These are phyloP conservation scores for Aspergillus pseudoviridinutans DNA, from an alignment of 2,329 filamentous ascomycete species.

Conservation along the genomic window DNA sequence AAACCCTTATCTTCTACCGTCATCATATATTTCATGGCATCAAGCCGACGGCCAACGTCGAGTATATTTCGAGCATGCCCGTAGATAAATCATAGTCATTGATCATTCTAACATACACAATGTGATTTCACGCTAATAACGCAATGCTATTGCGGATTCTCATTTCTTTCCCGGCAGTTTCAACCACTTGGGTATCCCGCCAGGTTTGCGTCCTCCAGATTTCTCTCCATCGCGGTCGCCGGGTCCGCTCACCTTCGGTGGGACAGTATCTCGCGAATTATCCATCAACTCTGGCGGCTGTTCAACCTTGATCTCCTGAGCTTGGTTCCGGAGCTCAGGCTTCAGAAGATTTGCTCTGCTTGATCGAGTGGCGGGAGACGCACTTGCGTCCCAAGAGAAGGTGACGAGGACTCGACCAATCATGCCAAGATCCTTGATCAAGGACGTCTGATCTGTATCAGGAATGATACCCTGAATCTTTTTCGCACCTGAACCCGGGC, in stretches of 20 bases:
- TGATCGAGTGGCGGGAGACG: conserved; percentile 51
- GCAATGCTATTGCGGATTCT: conserved; percentile 3
- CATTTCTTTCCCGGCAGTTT: conserved; percentile 70
- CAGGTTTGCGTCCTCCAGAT: conserved; percentile 29
- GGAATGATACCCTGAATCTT: conserved; percentile 31
- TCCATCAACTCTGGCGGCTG: conserved; percentile 49
- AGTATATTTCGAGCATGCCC: background rate
- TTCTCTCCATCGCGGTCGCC: conserved; percentile 26
- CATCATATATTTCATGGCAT: background rate
- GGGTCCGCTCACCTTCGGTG: conserved; percentile 37
- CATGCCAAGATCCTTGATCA: conserved; percentile 73
- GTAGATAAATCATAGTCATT: background rate
- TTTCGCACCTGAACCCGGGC: conserved; percentile 12
- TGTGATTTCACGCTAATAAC: background rate
- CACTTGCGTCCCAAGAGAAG: conserved; percentile 67
- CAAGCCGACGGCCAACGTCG: background rate
- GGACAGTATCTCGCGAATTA: conserved; percentile 38
- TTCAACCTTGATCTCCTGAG: conserved; percentile 58
- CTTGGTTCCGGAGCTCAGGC: conserved; percentile 56
- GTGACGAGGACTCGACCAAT: conserved; percentile 69
- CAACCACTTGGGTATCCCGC: conserved; percentile 64
- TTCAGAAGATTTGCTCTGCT: conserved; percentile 57
- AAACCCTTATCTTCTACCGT: background rate
- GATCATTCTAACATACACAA: background rate
- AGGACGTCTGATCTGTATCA: conserved; percentile 42